Percentiles rank a stretch among this genome's conserved stretches.
Evolutionary conservation across 176 grass and related monocot genomes (phyloP).

Genomic region (Pontederia paniculata): DNA sequence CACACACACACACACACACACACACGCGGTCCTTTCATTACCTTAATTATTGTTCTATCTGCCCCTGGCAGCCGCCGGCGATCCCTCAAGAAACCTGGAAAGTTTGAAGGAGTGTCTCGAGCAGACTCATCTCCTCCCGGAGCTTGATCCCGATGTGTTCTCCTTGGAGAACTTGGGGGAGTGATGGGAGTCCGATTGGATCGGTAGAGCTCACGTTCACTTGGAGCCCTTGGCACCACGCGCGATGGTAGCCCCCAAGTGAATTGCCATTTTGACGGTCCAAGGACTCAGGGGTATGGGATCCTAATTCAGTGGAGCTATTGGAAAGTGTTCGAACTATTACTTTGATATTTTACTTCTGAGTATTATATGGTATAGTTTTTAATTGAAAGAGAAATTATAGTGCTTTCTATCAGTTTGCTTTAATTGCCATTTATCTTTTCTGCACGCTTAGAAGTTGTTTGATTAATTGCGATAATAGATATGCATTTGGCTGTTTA

Average conservation of each 20-base stretch:
- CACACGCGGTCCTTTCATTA: too few relatives aligned
- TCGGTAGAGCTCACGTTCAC: slow-evolving; percentile 35
- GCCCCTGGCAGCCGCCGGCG: slow-evolving; percentile 50
- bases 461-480: too few relatives aligned
- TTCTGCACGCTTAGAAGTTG: background rate
- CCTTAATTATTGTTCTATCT: background rate
- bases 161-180: slow-evolving; percentile 39
- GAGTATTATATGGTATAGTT: background rate
- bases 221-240: slow-evolving; percentile 62
- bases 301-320: slow-evolving; percentile 49
- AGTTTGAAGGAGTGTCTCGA: slow-evolving; percentile 58
- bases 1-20: too few relatives aligned
- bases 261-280: slow-evolving; percentile 54
- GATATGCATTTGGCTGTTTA: too few relatives aligned
- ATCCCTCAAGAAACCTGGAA: slow-evolving; percentile 48
- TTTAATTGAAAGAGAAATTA: background rate
- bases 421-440: background rate
- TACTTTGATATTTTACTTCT: background rate
- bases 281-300: slow-evolving; percentile 28
- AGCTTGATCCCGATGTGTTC: slow-evolving; percentile 42
- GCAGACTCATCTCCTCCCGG: slow-evolving; percentile 64
- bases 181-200: slow-evolving; percentile 81
- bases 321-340: background rate
- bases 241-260: slow-evolving; percentile 42
- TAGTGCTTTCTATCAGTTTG: background rate